These are phyloP conservation scores for Trifolium repens DNA, from an alignment of 306 rosid genomes.

Conservation along the genomic window DNA sequence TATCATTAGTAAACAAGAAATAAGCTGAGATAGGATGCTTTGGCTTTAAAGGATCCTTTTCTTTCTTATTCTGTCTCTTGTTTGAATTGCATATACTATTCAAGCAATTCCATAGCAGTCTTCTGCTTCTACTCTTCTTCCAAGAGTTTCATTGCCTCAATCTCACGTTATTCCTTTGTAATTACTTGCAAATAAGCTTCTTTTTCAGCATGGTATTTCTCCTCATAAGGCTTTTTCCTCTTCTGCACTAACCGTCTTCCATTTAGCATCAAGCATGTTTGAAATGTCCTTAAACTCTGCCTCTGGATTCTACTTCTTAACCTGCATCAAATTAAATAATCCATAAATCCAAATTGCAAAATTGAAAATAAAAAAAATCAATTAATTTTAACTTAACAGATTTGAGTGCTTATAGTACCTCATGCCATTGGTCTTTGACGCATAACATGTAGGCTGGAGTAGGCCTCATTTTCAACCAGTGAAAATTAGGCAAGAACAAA, in stretches of 20 bases:
- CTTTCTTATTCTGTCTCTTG: slow-evolving; percentile 83
- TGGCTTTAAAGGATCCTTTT: slow-evolving; percentile 91
- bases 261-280: slow-evolving; percentile 76
- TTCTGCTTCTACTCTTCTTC: slow-evolving; percentile 90
- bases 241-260: slow-evolving; percentile 74
- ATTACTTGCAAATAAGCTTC: slow-evolving; percentile 69
- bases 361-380: background rate
- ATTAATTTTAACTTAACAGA: background rate
- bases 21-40: slow-evolving; percentile 88
- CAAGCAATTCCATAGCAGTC: slow-evolving; percentile 91
- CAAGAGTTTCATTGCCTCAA: slow-evolving; percentile 84
- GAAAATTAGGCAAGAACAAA: no score
- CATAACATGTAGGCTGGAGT: slow-evolving; percentile 79
- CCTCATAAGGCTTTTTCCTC: slow-evolving; percentile 89
- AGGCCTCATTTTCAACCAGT: slow-evolving; percentile 68
- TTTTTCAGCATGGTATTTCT: slow-evolving; percentile 72
- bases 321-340: slow-evolving; percentile 47
- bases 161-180: slow-evolving; percentile 77
- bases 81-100: slow-evolving; percentile 82
- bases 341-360: background rate
- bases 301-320: slow-evolving; percentile 79
- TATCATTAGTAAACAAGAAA: slow-evolving; percentile 74
- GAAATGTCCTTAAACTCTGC: slow-evolving; percentile 88
- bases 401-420: slow-evolving; percentile 45
- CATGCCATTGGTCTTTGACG: slow-evolving; percentile 89